Evolutionary conservation across 1,284 basidiomycete species (phyloP), one percentile per base, ranked within the genome.

Genomic region (Ustilago loliicola): DNA sequence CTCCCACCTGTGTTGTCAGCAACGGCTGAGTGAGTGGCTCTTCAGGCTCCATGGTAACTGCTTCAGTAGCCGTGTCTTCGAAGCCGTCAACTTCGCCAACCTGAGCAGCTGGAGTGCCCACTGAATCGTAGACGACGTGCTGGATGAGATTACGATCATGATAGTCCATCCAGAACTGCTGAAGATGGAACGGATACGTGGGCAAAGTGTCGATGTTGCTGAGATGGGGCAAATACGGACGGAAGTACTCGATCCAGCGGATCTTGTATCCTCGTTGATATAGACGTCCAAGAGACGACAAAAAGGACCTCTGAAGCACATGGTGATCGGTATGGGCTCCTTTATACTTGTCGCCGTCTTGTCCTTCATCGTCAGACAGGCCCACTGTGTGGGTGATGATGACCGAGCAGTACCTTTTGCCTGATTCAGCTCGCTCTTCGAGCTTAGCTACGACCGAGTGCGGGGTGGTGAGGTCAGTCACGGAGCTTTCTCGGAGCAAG

Each of bases 161-260:
- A 29, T 78, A 80, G 8, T 74, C 68, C 64, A 80, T 78, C 79
- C 79, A 80, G 57, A 62, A 62, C 45, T 62, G 65, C 42, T 66
- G 63, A 21, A 72, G 67, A 30, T 66, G 62, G 50, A 80, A 80
- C 1, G 61, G 51, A 54, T 80, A 80, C 15, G 75, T 67, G 0
- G 79, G 75, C 47, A 77, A 48, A 19, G 61, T 40, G 19, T 47
- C 21, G 47, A 77, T 40, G 42, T 65, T 52, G 38, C 42, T 36
- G 0, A 73, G 55, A 2, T 53, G 9, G 15, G 47, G 45, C 15
- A 75, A 48, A 10, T 59, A 59, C 23, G 77, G 61, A 13, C 72
- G 61, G 47, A 65, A 69, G 17, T 66, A 45, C 58, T 70, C 66
- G 30, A 67, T 66, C 77, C 72, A 75, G 6, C 52, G 57, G 25